phyloP scores from a whole-genome alignment of 371 early-diverging fungal species.

The Mucor irregularis region DNA sequence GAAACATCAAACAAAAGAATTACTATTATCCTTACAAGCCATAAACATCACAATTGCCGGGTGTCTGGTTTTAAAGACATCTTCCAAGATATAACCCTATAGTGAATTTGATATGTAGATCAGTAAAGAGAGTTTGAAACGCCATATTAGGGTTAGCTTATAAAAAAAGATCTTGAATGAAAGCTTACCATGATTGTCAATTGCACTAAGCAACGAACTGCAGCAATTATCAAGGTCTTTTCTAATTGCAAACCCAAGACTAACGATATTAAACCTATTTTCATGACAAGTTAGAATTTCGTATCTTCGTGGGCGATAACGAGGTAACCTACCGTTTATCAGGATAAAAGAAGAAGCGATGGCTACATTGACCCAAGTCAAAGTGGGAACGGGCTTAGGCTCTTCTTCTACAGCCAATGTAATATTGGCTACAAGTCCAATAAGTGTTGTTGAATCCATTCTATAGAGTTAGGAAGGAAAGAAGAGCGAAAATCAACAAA shows the following conservation, averaged over 20 bases:
- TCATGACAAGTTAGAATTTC: too few relatives aligned
- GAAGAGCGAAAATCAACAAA: background rate
- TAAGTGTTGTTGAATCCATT: background rate
- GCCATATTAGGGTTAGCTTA: background rate
- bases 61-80: slow-evolving; percentile 56
- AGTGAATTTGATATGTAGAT: too few relatives aligned
- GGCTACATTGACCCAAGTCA: slow-evolving; percentile 48
- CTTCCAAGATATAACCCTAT: slow-evolving; percentile 58
- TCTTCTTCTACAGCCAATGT: background rate
- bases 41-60: slow-evolving; percentile 53
- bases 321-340: slow-evolving; percentile 44
- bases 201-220: slow-evolving; percentile 62
- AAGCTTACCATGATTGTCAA: slow-evolving; percentile 58
- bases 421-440: background rate
- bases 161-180: background rate
- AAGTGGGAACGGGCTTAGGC: background rate
- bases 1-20: background rate
- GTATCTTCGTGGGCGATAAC: too few relatives aligned
- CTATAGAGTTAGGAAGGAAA: background rate
- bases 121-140: too few relatives aligned
- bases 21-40: slow-evolving; percentile 40
- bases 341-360: slow-evolving; percentile 52
- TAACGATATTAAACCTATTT: slow-evolving; percentile 54
- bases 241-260: slow-evolving; percentile 60
- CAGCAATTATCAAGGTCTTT: slow-evolving; percentile 56